A percentile compares a stretch with the other conserved stretches of the same genome.
Evolutionary conservation across 2,329 filamentous ascomycete species (phyloP).

Genomic region (Pseudocercospora ulei): DNA sequence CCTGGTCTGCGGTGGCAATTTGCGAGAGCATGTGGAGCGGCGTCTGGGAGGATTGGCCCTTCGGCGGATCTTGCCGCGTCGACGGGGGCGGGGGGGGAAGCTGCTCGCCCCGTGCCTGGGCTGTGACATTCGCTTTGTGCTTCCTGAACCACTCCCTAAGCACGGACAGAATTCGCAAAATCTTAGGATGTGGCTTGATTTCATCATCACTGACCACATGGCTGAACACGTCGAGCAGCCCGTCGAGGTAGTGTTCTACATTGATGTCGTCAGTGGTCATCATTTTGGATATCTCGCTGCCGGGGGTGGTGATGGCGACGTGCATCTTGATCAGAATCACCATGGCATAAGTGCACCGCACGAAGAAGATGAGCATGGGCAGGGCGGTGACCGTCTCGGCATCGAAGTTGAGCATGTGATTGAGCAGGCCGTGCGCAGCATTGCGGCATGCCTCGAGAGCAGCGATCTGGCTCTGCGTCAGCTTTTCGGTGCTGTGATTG

Average conservation of each 20-base stretch:
- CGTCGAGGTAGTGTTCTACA: constrained; percentile 42
- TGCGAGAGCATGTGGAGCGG: constrained; percentile 26
- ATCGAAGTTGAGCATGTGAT: constrained; percentile 44
- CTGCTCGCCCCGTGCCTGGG: constrained; percentile 21
- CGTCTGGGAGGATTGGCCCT: constrained; percentile 14
- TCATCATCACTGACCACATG: constrained; percentile 20
- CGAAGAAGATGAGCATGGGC: constrained; percentile 41
- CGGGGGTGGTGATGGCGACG: constrained; percentile 45
- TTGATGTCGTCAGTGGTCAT: constrained; percentile 42
- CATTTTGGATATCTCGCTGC: constrained; percentile 42
- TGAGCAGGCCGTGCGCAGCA: constrained; percentile 42
- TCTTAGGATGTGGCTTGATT: constrained; percentile 40
- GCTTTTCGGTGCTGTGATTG: constrained; percentile 35
- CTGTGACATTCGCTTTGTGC: constrained; percentile 30
- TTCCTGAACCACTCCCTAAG: constrained; percentile 40
- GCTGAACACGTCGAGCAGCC: constrained; percentile 39
- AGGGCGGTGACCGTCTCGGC: constrained; percentile 38
- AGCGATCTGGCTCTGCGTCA: constrained; percentile 42
- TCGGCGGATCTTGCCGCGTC: constrained; percentile 10
- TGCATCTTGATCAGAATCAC: constrained; percentile 53
- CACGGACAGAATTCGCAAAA: constrained; percentile 40
- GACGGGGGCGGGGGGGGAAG: constrained; percentile 12
- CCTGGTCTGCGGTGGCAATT: constrained; percentile 22
- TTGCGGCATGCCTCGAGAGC: constrained; percentile 42
- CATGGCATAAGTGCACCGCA: constrained; percentile 49